Evolutionary conservation across 169 alveolate genomes (phyloP), one percentile per base, ranked within the genome.

Genomic region (Plasmodium ovale): DNA sequence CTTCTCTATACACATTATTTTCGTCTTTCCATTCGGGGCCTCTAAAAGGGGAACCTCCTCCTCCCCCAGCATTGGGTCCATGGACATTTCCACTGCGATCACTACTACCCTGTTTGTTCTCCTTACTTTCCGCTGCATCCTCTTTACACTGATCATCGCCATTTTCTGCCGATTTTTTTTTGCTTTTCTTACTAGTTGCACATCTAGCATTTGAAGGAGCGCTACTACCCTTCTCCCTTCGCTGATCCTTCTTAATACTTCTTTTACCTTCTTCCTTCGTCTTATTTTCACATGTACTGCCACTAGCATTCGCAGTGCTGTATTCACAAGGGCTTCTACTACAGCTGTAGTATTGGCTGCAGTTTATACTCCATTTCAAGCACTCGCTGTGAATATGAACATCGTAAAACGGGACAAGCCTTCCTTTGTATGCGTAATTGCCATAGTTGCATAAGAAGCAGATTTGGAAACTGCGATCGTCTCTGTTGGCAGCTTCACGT

Each of bases 381-480:
- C 95, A 92, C 49, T 92, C 95, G 51, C 92, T 87, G 49, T 92
- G 95, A 23, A 92, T 60, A 77, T 58, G 89, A 7, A 92, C 89
- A 68, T 92, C 91, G 47, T 93, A 87, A 89, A 92, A 92, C n/a
- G 95, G 95, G 3, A 92, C 42, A 70, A 92, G 35, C 25, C 85
- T 70, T 58, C 95, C 95, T 33, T 93, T 71, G 59, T 85, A 71
- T 58, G 89, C 12, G 42, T 79, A 79, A 58, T 79, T 53, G 14
- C 84, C 82, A 42, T 59, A 79, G 53, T 65, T 58, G 27, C 89
- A 79, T 10, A 79, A 51, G 29, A 79, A 42, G 39, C 89, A 79
- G 31, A 59, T 65, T 69, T 65, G 12, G n/a, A n/a, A n/a, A n/a
- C n/a, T n/a, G n/a, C n/a, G n/a, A n/a, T n/a, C n/a, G n/a, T n/a